Evolutionary conservation across 108 stramenopile genomes (phyloP).

Genomic region (Phaeodactylum tricornutum): DNA sequence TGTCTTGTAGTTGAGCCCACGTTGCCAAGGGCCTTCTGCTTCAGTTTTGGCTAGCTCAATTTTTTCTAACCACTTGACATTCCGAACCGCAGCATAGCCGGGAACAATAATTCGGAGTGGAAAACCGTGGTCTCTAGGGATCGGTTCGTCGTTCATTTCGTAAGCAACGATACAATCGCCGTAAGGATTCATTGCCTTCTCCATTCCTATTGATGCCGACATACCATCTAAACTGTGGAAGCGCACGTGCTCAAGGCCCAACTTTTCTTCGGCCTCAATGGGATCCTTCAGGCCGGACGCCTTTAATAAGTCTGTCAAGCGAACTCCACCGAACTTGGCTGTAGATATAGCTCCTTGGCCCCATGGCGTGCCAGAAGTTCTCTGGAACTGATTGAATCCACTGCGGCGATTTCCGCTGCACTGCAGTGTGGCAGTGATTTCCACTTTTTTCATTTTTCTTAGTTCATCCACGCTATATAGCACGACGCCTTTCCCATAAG

Average conservation of each 20-base stretch:
- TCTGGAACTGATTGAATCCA: slow-evolving; percentile 68
- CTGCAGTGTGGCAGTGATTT: slow-evolving; percentile 82
- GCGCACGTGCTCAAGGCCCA: slow-evolving; percentile 54
- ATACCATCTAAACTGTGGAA: slow-evolving; percentile 80
- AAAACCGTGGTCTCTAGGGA: slow-evolving; percentile 93
- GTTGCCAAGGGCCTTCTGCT: slow-evolving; percentile 73
- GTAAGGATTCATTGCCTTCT: slow-evolving; percentile 75
- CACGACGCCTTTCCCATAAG: slow-evolving; percentile 24
- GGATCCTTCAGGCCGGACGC: slow-evolving; percentile 50
- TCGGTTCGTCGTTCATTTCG: slow-evolving; percentile 91
- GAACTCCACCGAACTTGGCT: slow-evolving; percentile 90
- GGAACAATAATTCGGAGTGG: slow-evolving; percentile 94
- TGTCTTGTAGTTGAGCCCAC: slow-evolving; percentile 81
- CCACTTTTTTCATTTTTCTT: slow-evolving; percentile 55
- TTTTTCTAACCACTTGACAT: slow-evolving; percentile 74
- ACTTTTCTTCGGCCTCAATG: slow-evolving; percentile 35
- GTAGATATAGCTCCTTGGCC: slow-evolving; percentile 87
- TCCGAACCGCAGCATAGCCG: slow-evolving; percentile 81
- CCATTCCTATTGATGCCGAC: slow-evolving; percentile 70
- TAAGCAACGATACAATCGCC: slow-evolving; percentile 93
- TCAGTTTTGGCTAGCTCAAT: slow-evolving; percentile 50
- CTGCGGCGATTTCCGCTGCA: slow-evolving; percentile 96
- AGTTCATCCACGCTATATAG: slow-evolving; percentile 55
- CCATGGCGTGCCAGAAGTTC: slow-evolving; percentile 88
- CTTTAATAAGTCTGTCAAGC: slow-evolving; percentile 75